Percentiles rank a stretch among this genome's conserved stretches.
These are phyloP conservation scores for Delonix regia DNA, from an alignment of 306 rosid genomes.

Conservation along the genomic window DNA sequence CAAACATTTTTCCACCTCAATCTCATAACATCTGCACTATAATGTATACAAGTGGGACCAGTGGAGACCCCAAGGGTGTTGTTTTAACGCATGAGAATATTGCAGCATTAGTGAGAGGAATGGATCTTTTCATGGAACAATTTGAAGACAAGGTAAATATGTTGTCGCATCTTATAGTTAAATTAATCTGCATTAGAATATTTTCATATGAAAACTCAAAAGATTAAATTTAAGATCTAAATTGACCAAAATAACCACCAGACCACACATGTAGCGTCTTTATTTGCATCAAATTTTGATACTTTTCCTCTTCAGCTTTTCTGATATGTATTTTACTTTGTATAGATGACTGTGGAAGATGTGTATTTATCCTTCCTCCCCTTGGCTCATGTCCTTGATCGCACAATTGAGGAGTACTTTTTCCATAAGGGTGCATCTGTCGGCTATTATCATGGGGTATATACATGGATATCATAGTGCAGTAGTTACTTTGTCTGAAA, in stretches of 20 bases:
- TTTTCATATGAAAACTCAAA: not conserved
- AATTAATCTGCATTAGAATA: not conserved
- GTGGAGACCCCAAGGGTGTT: slow-evolving; percentile 95
- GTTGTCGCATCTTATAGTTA: not conserved
- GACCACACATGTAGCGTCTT: not conserved
- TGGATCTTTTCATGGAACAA: slow-evolving; percentile 86
- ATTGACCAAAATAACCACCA: not conserved
- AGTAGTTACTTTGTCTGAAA: not conserved
- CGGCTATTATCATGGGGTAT: slow-evolving; percentile 93
- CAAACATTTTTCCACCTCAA: slow-evolving; percentile 60
- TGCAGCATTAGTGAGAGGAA: slow-evolving; percentile 62
- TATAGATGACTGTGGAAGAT: slow-evolving; percentile 74
- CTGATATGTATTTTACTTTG: slow-evolving; percentile 22
- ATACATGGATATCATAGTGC: not conserved
- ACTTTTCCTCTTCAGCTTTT: not conserved
- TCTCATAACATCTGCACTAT: slow-evolving; percentile 56
- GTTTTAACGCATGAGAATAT: slow-evolving; percentile 69
- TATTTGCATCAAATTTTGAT: not conserved
- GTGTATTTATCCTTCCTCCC: slow-evolving; percentile 86
- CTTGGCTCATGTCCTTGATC: slow-evolving; percentile 87
- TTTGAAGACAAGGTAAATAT: slow-evolving; percentile 83
- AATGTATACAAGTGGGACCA: slow-evolving; percentile 98
- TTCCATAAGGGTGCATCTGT: slow-evolving; percentile 82
- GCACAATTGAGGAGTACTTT: slow-evolving; percentile 81
- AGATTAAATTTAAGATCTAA: not conserved